These are phyloP conservation scores for Yarrowia hollandica DNA, from an alignment of 805 yeast genomes.

Conservation along the genomic window DNA sequence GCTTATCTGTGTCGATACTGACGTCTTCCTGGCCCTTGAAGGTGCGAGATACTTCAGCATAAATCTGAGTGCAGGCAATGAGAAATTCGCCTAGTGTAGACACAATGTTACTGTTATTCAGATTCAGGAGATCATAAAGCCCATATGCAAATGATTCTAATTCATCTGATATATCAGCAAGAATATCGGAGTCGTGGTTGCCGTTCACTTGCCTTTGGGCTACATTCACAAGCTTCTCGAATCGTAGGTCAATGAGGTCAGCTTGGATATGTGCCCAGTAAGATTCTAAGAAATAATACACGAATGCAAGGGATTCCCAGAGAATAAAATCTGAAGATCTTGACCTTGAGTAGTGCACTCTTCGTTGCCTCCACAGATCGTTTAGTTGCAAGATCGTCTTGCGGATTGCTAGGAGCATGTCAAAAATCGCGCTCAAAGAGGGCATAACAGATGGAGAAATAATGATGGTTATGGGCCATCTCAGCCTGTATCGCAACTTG, in stretches of 20 bases:
- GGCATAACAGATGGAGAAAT: constrained; percentile 29
- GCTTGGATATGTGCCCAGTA: constrained; percentile 34
- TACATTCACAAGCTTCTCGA: constrained; percentile 23
- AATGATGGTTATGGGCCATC: constrained; percentile 36
- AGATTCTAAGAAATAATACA: constrained; percentile 31
- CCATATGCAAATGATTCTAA: constrained; percentile 29
- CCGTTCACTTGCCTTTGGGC: constrained; percentile 1
- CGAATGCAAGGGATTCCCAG: constrained; percentile 18
- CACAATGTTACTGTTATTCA: constrained; percentile 28
- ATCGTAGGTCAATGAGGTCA: constrained; percentile 29
- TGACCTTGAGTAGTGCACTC: constrained; percentile 1
- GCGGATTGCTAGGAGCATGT: constrained; percentile 18
- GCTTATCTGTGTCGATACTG: constrained; percentile 5
- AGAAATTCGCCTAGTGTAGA: constrained; percentile 28
- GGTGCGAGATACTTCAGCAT: constrained; percentile 3
- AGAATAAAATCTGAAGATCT: not conserved
- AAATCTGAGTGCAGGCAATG: constrained; percentile 5
- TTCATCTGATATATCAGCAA: not conserved
- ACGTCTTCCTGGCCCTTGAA: constrained; percentile 11
- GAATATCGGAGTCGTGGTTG: constrained; percentile 19
- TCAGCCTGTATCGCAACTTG: constrained; percentile 30
- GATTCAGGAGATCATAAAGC: constrained; percentile 26
- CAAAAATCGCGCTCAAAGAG: constrained; percentile 30
- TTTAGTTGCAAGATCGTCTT: constrained; percentile 4
- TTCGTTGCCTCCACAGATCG: constrained; percentile 28